Conservation (phyloP, 306 rosid genomes). For the Arachis hypogaea region DNA sequence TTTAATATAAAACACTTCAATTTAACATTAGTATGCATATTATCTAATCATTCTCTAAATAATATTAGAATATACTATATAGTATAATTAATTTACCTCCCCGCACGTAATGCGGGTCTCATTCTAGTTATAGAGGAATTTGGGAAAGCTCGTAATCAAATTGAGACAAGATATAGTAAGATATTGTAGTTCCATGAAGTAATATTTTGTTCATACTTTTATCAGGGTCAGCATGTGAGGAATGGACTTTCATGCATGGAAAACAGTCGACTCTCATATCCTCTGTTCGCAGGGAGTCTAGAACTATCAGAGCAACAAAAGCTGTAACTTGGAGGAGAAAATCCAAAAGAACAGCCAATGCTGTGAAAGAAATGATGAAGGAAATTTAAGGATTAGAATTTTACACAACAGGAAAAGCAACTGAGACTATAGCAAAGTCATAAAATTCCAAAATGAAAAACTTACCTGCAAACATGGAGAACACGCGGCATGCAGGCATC, state of each 20-base stretch:
- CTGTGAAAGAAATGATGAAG: constrained; percentile 63
- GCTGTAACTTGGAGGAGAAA: constrained; percentile 97
- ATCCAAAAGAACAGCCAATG: constrained; percentile 93
- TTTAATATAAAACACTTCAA: too few species aligned
- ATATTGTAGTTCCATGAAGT: constrained; percentile 27
- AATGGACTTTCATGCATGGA: constrained; percentile 73
- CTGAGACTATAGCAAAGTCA: constrained; percentile 25
- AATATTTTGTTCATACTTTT: constrained; percentile 60
- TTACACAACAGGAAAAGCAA: constrained; percentile 33
- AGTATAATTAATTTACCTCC: too few species aligned
- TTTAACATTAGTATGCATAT: too few species aligned
- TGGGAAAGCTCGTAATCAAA: constrained; percentile 21
- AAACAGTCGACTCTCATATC: constrained; percentile 94
- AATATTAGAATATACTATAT: too few species aligned
- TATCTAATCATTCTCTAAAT: too few species aligned
- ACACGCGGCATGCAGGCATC: constrained; percentile 98
- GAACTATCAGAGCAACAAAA: constrained; percentile 88
- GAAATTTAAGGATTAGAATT: constrained; percentile 33
- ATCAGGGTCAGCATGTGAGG: constrained; percentile 58
- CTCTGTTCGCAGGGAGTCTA: constrained; percentile 81
- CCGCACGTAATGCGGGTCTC: too few species aligned
- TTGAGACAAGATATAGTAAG: constrained; percentile 5
- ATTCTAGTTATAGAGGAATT: not conserved
- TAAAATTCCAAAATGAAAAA: constrained; percentile 33
- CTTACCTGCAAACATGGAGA: constrained; percentile 99